phyloP scores from a whole-genome alignment of 441 rosid genomes.

The Biscutella laevigata region DNA sequence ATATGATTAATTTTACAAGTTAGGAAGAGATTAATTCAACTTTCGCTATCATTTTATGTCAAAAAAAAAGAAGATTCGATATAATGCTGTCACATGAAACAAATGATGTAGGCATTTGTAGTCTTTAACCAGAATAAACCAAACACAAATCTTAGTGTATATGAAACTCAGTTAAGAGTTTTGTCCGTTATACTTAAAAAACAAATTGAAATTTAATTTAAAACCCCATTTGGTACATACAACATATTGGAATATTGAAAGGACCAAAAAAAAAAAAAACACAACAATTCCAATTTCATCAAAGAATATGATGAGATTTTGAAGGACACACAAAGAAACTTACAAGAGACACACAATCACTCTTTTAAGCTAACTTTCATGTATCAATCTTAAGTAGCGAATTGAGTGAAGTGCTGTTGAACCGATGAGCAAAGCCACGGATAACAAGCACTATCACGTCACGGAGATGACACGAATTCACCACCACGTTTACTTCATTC shows the following conservation, averaged over 20 bases:
- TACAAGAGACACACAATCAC: background rate
- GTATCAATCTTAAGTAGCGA: conserved; percentile 84
- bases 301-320: background rate
- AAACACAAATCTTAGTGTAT: background rate
- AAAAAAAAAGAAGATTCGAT: too few species aligned
- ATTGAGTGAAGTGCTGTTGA: conserved; percentile 94
- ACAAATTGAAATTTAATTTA: background rate
- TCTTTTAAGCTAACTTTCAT: conserved; percentile 18
- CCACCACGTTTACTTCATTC: conserved; percentile 71
- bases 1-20: too few species aligned
- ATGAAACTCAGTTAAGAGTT: background rate
- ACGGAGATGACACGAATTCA: conserved; percentile 68
- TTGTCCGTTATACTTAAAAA: background rate
- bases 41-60: too few species aligned
- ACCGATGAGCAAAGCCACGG: conserved; percentile 87
- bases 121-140: background rate
- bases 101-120: too few species aligned
- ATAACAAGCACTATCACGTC: conserved; percentile 77
- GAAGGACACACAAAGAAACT: conserved; percentile 13
- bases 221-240: background rate
- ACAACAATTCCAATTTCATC: background rate
- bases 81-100: too few species aligned
- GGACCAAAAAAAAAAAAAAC: background rate
- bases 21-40: too few species aligned
- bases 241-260: background rate